phyloP scores from a whole-genome alignment of 306 rosid species.

The Betula pendula region DNA sequence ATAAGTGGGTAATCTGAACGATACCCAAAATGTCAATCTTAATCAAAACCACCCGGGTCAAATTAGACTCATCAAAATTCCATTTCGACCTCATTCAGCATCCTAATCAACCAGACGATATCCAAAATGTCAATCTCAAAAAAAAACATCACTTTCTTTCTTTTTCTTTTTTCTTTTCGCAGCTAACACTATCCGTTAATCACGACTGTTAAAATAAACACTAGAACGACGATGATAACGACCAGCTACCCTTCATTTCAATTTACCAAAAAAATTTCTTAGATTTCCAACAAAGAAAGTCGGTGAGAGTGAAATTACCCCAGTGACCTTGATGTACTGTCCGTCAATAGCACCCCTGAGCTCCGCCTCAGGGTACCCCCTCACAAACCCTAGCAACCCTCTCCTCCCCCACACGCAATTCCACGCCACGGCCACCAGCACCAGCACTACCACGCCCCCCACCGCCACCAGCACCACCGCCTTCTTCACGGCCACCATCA shows the following conservation, averaged over 20 bases:
- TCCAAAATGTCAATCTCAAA: background rate
- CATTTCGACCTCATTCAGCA: background rate
- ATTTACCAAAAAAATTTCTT: background rate
- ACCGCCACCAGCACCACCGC: slow-evolving; percentile 60
- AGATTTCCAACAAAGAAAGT: background rate
- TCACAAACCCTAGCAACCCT: slow-evolving; percentile 76
- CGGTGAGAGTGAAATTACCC: slow-evolving; percentile 55
- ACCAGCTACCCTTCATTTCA: background rate
- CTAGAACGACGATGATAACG: no score
- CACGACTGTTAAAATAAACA: no score
- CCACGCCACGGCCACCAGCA: slow-evolving; percentile 53
- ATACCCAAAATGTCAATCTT: background rate
- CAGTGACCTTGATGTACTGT: slow-evolving; percentile 96
- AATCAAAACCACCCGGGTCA: background rate
- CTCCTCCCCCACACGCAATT: slow-evolving; percentile 64
- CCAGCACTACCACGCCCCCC: slow-evolving; percentile 54
- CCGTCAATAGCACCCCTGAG: slow-evolving; percentile 95
- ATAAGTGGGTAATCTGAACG: background rate
- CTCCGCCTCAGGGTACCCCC: slow-evolving; percentile 83
- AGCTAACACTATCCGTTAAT: background rate
- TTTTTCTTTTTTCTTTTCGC: background rate
- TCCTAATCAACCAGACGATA: no score
- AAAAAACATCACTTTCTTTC: background rate
- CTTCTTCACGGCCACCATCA: slow-evolving; percentile 94
- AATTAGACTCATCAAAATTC: background rate